These are phyloP conservation scores for Paralagenidium karlingii DNA, from an alignment of 352 stramenopile species.

Conservation along the genomic window DNA sequence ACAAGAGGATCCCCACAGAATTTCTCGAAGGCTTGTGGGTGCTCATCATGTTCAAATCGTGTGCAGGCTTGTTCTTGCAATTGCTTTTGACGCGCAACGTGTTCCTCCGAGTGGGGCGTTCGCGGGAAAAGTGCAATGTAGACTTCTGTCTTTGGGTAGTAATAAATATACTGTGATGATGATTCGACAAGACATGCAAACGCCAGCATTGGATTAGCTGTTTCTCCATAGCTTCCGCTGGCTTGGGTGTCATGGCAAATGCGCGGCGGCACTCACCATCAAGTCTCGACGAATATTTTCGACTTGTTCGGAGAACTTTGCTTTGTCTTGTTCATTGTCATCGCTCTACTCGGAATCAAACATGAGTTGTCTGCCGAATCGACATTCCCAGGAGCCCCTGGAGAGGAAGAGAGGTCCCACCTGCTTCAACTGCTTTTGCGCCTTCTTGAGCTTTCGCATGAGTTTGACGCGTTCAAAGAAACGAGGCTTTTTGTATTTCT, in stretches of 20 bases:
- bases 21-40: background rate
- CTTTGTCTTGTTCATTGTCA: conserved; percentile 21
- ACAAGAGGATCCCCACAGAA: no score
- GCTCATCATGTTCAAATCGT: background rate
- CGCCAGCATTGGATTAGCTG: no score
- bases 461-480: conserved; percentile 80
- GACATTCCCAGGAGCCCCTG: no score
- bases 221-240: background rate
- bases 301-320: conserved; percentile 20
- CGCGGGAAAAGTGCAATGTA: conserved; percentile 61
- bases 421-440: conserved; percentile 29
- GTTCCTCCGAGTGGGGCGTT: conserved; percentile 32
- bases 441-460: conserved; percentile 66
- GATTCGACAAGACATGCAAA: no score
- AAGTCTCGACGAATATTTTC: conserved; percentile 41
- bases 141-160: conserved; percentile 54
- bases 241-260: background rate
- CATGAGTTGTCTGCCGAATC: background rate
- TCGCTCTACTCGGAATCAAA: conserved; percentile 9
- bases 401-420: conserved; percentile 5
- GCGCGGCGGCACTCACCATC: conserved; percentile 10
- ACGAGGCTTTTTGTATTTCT: conserved; percentile 75
- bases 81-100: conserved; percentile 1
- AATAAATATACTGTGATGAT: conserved; percentile 66
- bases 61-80: background rate